Conservation (phyloP, 805 yeast species). For the Grigorovia transvaalensis region DNA sequence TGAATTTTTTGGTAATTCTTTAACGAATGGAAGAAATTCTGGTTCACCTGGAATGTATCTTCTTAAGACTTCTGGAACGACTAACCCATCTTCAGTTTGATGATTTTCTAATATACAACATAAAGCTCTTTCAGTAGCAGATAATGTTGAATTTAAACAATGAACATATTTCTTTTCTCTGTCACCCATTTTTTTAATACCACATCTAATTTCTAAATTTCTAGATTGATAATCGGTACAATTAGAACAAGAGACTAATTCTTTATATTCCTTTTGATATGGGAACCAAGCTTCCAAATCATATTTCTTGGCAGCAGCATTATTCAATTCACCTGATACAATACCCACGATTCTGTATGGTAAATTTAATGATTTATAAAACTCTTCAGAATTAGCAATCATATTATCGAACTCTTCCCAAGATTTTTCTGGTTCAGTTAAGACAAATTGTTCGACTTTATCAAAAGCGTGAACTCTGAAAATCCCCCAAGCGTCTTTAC, state of each 20-base stretch:
- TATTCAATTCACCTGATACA: constrained; percentile 96
- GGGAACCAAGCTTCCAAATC: constrained; percentile 99
- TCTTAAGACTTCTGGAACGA: constrained; percentile 90
- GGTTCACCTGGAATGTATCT: constrained; percentile 98
- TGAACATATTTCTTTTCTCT: constrained; percentile 96
- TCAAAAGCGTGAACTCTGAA: constrained; percentile 98
- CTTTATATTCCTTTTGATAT: constrained; percentile 96
- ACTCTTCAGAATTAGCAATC: constrained; percentile 86
- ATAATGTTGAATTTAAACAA: constrained; percentile 92
- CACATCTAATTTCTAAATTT: constrained; percentile 97
- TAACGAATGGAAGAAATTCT: constrained; percentile 82
- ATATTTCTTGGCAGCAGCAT: constrained; percentile 97
- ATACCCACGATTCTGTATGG: constrained; percentile 97
- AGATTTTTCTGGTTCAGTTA: constrained; percentile 96
- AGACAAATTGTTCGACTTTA: constrained; percentile 91
- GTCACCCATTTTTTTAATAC: constrained; percentile 90
- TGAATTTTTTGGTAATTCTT: constrained; percentile 89
- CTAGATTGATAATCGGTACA: constrained; percentile 99
- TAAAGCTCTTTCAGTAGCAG: constrained; percentile 96
- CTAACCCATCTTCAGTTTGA: constrained; percentile 93
- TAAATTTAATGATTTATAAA: constrained; percentile 80
- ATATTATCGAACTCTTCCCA: constrained; percentile 96
- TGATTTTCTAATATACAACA: constrained; percentile 97
- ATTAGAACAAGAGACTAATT: constrained; percentile 95
- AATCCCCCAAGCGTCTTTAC: constrained; percentile 99